phyloP scores from a whole-genome alignment of 495 filamentous ascomycete species.

The Penicillium salamii region DNA sequence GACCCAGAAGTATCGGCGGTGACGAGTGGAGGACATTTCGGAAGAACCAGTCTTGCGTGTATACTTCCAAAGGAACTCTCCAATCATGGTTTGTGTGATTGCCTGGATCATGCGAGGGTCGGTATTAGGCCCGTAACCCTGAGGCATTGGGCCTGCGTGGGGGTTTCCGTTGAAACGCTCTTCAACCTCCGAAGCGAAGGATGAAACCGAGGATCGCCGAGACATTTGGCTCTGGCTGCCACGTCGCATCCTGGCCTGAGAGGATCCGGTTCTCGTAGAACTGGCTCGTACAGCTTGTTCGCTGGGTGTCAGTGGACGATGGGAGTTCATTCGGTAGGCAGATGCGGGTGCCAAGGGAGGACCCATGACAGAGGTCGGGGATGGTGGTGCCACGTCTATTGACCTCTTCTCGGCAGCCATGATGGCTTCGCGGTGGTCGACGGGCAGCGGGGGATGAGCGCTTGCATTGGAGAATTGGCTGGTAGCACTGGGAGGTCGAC shows the following conservation, averaged over 20 bases:
- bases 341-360: constrained; percentile 83
- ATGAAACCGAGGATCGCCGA: constrained; percentile 84
- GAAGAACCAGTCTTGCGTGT: constrained; percentile 85
- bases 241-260: constrained; percentile 33
- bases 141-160: constrained; percentile 54
- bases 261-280: constrained; percentile 54
- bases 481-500: constrained; percentile 66
- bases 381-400: constrained; percentile 42
- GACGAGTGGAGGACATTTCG: constrained; percentile 81
- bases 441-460: constrained; percentile 70
- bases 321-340: constrained; percentile 55
- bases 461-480: constrained; percentile 52
- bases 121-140: constrained; percentile 57
- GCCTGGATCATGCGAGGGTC: constrained; percentile 99
- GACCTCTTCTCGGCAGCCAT: constrained; percentile 67
- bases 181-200: constrained; percentile 91
- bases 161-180: constrained; percentile 76
- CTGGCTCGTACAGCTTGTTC: constrained; percentile 45
- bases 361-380: constrained; percentile 65
- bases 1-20: constrained; percentile 97
- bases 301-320: constrained; percentile 70
- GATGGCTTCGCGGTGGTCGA: constrained; percentile 80
- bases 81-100: constrained; percentile 99
- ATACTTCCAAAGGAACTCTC: constrained; percentile 98
- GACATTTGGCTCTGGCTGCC: constrained; percentile 55